These are phyloP conservation scores for Yueomyces sinensis DNA, from an alignment of 805 yeast genomes.

Conservation along the genomic window DNA sequence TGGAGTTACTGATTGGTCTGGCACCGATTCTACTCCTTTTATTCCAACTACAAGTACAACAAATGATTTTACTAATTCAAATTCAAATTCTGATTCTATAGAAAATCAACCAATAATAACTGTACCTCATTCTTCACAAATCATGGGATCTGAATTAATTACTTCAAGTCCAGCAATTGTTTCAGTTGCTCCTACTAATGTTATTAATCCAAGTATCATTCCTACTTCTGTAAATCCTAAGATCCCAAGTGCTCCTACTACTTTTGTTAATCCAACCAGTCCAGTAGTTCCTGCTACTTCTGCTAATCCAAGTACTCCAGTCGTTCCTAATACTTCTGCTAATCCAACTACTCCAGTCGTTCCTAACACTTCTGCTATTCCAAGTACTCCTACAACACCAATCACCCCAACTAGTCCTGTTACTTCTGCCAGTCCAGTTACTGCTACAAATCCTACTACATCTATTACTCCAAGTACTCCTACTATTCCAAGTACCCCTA, in stretches of 20 bases:
- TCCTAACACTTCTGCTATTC: background rate
- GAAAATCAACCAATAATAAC: too few species aligned
- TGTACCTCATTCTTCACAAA: too few species aligned
- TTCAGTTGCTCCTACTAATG: constrained; percentile 2
- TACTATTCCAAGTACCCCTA: background rate
- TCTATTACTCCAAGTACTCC: constrained; percentile 3
- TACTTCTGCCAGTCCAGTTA: constrained; percentile 15
- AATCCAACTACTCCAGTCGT: background rate
- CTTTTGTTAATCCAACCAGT: constrained; percentile 5
- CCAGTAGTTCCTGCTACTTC: constrained; percentile 13
- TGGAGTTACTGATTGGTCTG: too few species aligned
- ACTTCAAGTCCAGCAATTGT: constrained; percentile 7
- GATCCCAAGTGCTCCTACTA: background rate
- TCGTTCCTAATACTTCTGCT: background rate
- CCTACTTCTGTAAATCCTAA: background rate
- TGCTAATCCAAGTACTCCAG: background rate
- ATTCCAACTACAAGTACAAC: background rate
- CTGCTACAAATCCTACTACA: constrained; percentile 16
- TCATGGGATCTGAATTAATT: too few species aligned
- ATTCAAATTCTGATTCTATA: too few species aligned
- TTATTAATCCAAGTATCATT: background rate
- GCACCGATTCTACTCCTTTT: background rate
- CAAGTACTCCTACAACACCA: background rate
- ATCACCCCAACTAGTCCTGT: background rate
- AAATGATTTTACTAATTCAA: too few species aligned